Evolutionary conservation across 768 basidiomycete genomes (phyloP), one percentile per base, ranked within the genome.

Genomic region (Pisolithus sp.): DNA sequence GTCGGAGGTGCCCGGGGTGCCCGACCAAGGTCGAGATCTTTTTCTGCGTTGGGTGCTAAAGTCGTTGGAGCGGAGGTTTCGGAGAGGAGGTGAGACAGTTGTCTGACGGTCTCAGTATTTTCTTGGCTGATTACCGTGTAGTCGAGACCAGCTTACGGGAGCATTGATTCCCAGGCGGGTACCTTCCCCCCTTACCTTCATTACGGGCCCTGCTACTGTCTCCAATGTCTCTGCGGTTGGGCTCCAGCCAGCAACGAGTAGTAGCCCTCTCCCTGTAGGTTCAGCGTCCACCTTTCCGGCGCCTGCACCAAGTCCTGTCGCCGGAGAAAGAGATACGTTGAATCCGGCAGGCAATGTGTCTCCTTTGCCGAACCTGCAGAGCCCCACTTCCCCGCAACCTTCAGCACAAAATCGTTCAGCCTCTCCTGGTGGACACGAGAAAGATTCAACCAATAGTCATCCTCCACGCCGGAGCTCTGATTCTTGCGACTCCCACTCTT

Each of bases 1-100:
- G 72, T 71, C n/a, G 30, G 46, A 8, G 71, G 74, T 7, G 72
- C 3, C 34, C 34, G 13, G 34, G 13, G 72, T 3, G 58, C 71
- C 8, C 69, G 89, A 6, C 79, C 77, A 13, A 68, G 78, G 5
- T 89, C 89, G 5, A 66, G 87, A 46, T 89, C 86, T 20, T 91
- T 91, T 61, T 89, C 87, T 8, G 84, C 80, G 3, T 84, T 89
- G 65, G 77, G 80, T 47, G 70, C 74, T 4, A 58, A 65, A 5
- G 49, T 49, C 1, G 43, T 48, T 46, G n/a, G 12, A 5, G 34
- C 47, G 7, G 1, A 8, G 23, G 46, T 43, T 12, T 54, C 26
- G 17, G 52, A 56, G 20, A 55, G 15, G 42, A 62, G 62, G 68
- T 68, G 7, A 24, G 62, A 53, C 7, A 52, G 31, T 49, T 52